Percentiles rank a stretch among this genome's conserved stretches.
phyloP scores from a whole-genome alignment of 2,329 filamentous ascomycete species.

The Xylariaceae sp. region DNA sequence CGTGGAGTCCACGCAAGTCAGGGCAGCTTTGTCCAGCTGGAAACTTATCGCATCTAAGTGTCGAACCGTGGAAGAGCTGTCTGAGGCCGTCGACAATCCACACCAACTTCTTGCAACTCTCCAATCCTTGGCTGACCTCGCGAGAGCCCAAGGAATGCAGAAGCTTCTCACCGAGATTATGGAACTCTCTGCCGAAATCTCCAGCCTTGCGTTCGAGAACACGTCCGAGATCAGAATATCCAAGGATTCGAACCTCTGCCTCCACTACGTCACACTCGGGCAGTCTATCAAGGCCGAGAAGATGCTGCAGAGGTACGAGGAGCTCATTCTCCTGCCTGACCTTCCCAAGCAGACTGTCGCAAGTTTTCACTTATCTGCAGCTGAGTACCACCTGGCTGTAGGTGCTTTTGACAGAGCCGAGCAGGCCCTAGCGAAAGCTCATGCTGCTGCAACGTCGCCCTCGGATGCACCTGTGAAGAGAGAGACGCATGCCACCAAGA shows the following conservation, averaged over 20 bases:
- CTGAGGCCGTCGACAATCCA: conserved; percentile 40
- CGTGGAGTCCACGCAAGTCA: conserved; percentile 24
- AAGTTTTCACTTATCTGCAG: conserved; percentile 60
- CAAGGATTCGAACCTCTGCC: conserved; percentile 40
- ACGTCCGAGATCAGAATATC: conserved; percentile 33
- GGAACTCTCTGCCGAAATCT: conserved; percentile 37
- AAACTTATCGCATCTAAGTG: conserved; percentile 31
- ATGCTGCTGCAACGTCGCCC: conserved; percentile 25
- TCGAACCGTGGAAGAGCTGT: conserved; percentile 32
- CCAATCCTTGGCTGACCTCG: conserved; percentile 42
- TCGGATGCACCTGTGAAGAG: conserved; percentile 22
- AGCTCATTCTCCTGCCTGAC: conserved; percentile 35
- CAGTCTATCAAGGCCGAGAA: conserved; percentile 41
- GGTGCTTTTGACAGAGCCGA: conserved; percentile 57
- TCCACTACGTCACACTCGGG: conserved; percentile 48
- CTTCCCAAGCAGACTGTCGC: conserved; percentile 34
- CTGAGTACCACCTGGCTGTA: conserved; percentile 65
- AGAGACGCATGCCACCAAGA: conserved; percentile 34
- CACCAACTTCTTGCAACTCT: conserved; percentile 42
- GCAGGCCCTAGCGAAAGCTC: conserved; percentile 32
- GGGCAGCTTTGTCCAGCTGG: conserved; percentile 37
- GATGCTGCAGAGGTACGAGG: conserved; percentile 50
- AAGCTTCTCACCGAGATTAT: conserved; percentile 37
- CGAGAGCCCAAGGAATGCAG: conserved; percentile 43
- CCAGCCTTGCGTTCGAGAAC: conserved; percentile 26